Conservation (phyloP, 352 stramenopile species). For the Elongisporangium senticosum region DNA sequence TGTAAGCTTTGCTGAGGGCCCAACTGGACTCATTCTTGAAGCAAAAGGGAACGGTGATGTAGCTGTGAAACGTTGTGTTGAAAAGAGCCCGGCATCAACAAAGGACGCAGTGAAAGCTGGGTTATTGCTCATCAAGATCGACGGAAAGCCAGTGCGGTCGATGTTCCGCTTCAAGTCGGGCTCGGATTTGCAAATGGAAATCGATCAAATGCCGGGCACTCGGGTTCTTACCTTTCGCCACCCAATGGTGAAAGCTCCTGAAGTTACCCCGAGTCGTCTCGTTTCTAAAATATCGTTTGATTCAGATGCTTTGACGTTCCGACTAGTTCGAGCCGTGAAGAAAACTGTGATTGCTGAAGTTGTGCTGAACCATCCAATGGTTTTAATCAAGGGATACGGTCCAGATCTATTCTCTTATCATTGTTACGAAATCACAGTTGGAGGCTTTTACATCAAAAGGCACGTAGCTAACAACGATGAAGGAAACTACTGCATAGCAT, state of each 20-base stretch:
- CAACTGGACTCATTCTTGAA: slow-evolving; percentile 59
- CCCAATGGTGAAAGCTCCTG: slow-evolving; percentile 41
- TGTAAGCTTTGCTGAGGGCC: slow-evolving; percentile 56
- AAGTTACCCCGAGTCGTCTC: slow-evolving; percentile 46
- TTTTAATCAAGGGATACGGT: slow-evolving; percentile 69
- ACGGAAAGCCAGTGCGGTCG: slow-evolving; percentile 51
- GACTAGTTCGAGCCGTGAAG: slow-evolving; percentile 57
- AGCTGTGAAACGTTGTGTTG: slow-evolving; percentile 28
- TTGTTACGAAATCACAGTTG: slow-evolving; percentile 55
- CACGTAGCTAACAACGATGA: slow-evolving; percentile 27
- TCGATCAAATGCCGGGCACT: slow-evolving; percentile 42
- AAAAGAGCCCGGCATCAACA: slow-evolving; percentile 52
- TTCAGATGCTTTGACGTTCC: slow-evolving; percentile 61
- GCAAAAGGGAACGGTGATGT: slow-evolving; percentile 33
- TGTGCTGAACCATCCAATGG: slow-evolving; percentile 35
- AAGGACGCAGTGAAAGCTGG: slow-evolving; percentile 70
- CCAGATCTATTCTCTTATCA: slow-evolving; percentile 80
- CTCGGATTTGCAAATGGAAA: slow-evolving; percentile 41
- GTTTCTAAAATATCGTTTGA: slow-evolving; percentile 48
- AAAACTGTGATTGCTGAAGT: slow-evolving; percentile 59
- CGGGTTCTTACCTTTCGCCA: slow-evolving; percentile 81
- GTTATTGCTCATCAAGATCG: slow-evolving; percentile 63
- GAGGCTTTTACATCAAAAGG: slow-evolving; percentile 79
- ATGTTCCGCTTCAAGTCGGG: slow-evolving; percentile 45
- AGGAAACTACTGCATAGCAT: slow-evolving; percentile 68